Base-by-base conservation (phyloP, 1,284 basidiomycete genomes). In the Moesziomyces parantarcticus region DNA sequence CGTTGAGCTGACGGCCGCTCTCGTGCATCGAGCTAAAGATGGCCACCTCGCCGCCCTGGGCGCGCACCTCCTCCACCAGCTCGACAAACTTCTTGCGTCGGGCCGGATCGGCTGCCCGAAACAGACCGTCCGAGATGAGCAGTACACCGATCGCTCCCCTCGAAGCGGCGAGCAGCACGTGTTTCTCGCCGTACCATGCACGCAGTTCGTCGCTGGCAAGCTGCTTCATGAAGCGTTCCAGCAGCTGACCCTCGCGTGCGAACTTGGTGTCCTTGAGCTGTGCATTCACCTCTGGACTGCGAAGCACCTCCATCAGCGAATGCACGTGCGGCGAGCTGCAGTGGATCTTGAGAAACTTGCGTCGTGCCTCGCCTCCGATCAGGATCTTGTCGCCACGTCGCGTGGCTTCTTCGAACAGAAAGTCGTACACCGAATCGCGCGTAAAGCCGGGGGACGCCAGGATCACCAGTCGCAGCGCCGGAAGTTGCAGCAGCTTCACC, bases 11-110 rank as follows among this genome's bases (percentile, higher is more conserved):
- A 22, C 76, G 73, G 21, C 97, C 97, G 25, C 92, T 93, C 85
- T 99, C 96, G 84, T 99, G 97, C 96, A 99, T 97, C 78, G 93
- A 96, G 8, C 94, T 97, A 85, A 99, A 99, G 74, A 98, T 94
- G 46, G 97, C 87, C 5, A 94, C 94, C 82, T 98, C 94, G 40
- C 91, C 97, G 29, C 94, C 93, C 72, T 92, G 93, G 49, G 89
- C 88, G 70, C 92, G 89, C 18, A 97, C 94, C 42, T 89, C 90
- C 84, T 99, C 96, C 1, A 97, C 94, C 57, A 99, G 87, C 48
- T 87, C 86, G 40, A 99, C 95, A 81, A 94, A 99, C 82, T 88
- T 85, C 90, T 81, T 82, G 23, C 83, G 76, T 21, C 79, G 64
- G 29, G 61, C 53, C 11, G 83, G 83, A 42, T 84, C 83, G 8